Conservation (phyloP, 108 stramenopile genomes). For the Skeletonema potamos region DNA sequence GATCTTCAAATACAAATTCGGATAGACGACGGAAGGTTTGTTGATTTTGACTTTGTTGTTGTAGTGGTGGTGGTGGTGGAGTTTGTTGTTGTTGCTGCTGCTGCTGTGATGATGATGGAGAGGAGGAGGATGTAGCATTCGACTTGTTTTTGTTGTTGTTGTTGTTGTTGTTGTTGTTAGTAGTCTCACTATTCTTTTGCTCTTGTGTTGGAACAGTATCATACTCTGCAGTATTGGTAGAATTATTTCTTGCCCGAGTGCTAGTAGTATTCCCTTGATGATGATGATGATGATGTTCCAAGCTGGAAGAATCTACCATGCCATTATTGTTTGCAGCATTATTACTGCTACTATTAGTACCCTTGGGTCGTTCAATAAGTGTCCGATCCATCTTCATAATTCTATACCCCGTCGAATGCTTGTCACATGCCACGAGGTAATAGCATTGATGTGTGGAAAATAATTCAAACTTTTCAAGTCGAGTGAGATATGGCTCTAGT, state of each 20-base stretch:
- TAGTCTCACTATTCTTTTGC: too few relatives aligned
- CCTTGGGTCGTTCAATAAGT: slow-evolving; percentile 68
- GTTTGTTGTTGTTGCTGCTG: slow-evolving; percentile 15
- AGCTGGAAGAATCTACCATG: background rate
- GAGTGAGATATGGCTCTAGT: slow-evolving; percentile 72
- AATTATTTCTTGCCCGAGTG: too few relatives aligned
- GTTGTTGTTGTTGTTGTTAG: too few relatives aligned
- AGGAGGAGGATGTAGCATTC: background rate
- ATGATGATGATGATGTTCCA: background rate
- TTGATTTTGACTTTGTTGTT: slow-evolving; percentile 39
- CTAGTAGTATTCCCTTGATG: too few relatives aligned
- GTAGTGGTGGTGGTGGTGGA: slow-evolving; percentile 5
- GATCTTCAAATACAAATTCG: slow-evolving; percentile 83
- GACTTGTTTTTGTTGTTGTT: too few relatives aligned
- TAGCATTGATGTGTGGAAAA: slow-evolving; percentile 81
- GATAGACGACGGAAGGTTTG: slow-evolving; percentile 62
- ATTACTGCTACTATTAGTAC: background rate
- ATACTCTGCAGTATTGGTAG: too few relatives aligned
- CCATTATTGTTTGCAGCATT: background rate
- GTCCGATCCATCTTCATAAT: slow-evolving; percentile 88
- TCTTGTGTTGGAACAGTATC: background rate
- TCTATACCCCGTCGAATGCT: slow-evolving; percentile 62
- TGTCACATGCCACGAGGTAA: slow-evolving; percentile 77
- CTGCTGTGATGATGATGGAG: slow-evolving; percentile 4
- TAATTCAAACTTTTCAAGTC: slow-evolving; percentile 78